Conservation (phyloP, 805 yeast species). For the Wickerhamomyces strasburgensis region DNA sequence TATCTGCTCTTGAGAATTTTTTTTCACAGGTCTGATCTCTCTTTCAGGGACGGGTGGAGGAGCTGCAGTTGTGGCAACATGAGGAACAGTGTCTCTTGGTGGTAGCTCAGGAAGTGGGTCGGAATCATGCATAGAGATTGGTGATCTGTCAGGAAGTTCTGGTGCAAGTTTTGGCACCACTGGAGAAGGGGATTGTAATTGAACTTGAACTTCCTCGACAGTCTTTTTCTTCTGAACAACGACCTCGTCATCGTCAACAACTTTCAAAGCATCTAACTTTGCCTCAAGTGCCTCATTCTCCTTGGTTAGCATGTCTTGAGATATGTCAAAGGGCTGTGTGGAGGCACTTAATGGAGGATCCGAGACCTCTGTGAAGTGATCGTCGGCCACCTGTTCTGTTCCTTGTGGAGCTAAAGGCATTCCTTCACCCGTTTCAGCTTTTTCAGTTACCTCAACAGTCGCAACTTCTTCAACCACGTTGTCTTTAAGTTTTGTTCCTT, state of each 20-base stretch:
- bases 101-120: slow-evolving; percentile 37
- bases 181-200: slow-evolving; percentile 1
- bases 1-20: slow-evolving; percentile 2
- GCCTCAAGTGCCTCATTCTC: slow-evolving; percentile 16
- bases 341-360: slow-evolving; percentile 16
- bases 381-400: neutral
- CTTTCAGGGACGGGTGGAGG: slow-evolving; percentile 4
- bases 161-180: neutral
- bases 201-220: neutral
- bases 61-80: slow-evolving; percentile 22
- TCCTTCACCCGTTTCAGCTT: slow-evolving; percentile 1
- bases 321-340: slow-evolving; percentile 10
- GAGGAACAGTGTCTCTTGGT: slow-evolving; percentile 28
- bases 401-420: too few relatives aligned
- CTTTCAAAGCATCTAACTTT: slow-evolving; percentile 10
- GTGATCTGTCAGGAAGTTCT: slow-evolving; percentile 2
- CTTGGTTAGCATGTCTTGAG: slow-evolving; percentile 12
- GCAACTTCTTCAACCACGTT: too few relatives aligned
- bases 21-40: neutral
- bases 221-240: neutral
- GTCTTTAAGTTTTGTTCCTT: neutral
- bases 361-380: neutral
- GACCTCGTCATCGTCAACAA: slow-evolving; percentile 14
- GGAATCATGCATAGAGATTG: too few relatives aligned
- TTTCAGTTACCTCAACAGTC: neutral